Conservation (phyloP, 306 rosid genomes). For the Datisca glomerata region DNA sequence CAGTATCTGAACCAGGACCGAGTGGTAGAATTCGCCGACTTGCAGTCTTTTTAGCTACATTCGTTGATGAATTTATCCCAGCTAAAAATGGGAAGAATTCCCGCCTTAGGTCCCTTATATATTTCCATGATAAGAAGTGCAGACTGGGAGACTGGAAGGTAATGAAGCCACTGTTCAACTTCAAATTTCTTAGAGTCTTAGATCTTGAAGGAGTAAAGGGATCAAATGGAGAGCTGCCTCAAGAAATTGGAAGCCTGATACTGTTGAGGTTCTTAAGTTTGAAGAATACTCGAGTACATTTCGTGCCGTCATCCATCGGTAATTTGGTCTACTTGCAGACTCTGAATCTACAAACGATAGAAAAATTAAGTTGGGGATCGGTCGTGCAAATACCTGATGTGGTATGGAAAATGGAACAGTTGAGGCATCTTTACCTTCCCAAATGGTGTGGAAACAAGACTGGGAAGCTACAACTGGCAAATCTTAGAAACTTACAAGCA, state of each 20-base stretch:
- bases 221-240: conserved; percentile 10
- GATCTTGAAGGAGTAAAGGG: conserved; percentile 36
- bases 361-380: background rate
- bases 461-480: conserved; percentile 15
- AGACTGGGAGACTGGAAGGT: conserved; percentile 10
- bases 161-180: conserved; percentile 13
- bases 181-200: conserved; percentile 33
- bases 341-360: conserved; percentile 31
- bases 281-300: conserved; percentile 22
- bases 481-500: conserved; percentile 30
- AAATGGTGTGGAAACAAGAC: conserved; percentile 23
- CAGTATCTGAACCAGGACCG: too few species aligned
- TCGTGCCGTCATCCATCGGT: conserved; percentile 14
- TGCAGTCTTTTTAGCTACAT: conserved; percentile 26
- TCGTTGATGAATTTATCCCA: conserved; percentile 1
- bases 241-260: conserved; percentile 28
- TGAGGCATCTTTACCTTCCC: conserved; percentile 50
- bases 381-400: conserved; percentile 25
- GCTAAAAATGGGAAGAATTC: conserved; percentile 4
- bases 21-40: conserved; percentile 29
- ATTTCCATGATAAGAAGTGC: conserved; percentile 17
- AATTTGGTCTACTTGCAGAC: conserved; percentile 36
- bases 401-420: conserved; percentile 20
- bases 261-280: conserved; percentile 34
- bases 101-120: conserved; percentile 29